A percentile compares a stretch with the other conserved stretches of the same genome.
phyloP scores from a whole-genome alignment of 306 rosid species.

The Herpetospermum pedunculosum region DNA sequence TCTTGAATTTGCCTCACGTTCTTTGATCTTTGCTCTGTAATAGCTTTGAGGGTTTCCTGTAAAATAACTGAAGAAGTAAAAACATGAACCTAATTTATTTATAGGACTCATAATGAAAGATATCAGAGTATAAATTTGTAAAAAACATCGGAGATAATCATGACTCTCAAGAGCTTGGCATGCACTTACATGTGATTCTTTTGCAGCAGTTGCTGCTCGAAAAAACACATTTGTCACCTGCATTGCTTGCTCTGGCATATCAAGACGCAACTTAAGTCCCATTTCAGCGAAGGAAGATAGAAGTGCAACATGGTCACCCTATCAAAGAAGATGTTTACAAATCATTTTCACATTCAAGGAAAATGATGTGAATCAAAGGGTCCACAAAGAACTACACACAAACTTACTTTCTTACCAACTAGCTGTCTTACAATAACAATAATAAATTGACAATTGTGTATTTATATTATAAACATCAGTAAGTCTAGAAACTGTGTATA shows the following conservation, averaged over 20 bases:
- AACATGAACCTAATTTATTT: constrained; percentile 5
- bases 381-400: neutral
- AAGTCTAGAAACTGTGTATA: too few species aligned
- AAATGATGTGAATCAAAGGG: constrained; percentile 11
- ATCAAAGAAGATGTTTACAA: constrained; percentile 20
- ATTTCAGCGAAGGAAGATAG: constrained; percentile 91
- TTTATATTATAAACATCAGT: too few species aligned
- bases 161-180: constrained; percentile 7
- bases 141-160: constrained; percentile 1
- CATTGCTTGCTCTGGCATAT: constrained; percentile 96
- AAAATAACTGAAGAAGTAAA: constrained; percentile 8
- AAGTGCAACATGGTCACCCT: constrained; percentile 97
- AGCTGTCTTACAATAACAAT: neutral
- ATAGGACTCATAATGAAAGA: constrained; percentile 8
- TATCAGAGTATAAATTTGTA: neutral
- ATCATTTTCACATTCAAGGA: constrained; percentile 1
- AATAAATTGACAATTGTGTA: too few species aligned
- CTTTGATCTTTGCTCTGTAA: constrained; percentile 60
- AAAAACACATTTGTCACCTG: constrained; percentile 64
- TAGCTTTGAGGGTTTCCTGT: constrained; percentile 59
- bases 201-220: constrained; percentile 70
- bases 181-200: constrained; percentile 49
- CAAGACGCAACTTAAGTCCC: constrained; percentile 92
- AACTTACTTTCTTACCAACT: neutral
- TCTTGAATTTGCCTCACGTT: constrained; percentile 82